These are phyloP conservation scores for Solanum infundibuliforme DNA, from an alignment of 257 asterid species.

Conservation along the genomic window DNA sequence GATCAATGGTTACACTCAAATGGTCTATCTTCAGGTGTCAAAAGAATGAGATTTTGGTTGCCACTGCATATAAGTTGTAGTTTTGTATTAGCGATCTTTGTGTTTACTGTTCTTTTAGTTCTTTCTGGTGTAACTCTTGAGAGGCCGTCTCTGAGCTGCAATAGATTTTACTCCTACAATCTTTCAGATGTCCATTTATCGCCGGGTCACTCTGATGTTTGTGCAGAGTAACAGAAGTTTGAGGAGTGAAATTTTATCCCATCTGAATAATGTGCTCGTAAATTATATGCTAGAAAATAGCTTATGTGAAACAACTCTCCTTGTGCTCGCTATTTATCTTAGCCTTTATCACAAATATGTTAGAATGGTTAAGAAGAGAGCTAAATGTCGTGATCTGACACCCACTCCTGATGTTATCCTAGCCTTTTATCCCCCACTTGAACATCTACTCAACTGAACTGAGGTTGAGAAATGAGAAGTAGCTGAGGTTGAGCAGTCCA, in stretches of 20 bases:
- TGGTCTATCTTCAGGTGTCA: conserved; percentile 83
- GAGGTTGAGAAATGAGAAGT: background rate
- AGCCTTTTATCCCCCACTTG: background rate
- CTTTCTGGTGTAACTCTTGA: background rate
- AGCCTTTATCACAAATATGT: background rate
- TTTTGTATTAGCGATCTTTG: background rate
- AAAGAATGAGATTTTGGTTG: conserved; percentile 13
- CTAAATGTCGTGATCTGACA: background rate
- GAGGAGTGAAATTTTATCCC: background rate
- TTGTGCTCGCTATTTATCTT: background rate
- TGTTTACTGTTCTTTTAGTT: background rate
- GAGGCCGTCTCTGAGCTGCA: background rate
- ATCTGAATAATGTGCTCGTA: background rate
- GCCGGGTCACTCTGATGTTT: background rate
- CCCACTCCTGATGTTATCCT: background rate
- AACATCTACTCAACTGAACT: background rate
- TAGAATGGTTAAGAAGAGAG: background rate
- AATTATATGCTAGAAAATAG: background rate
- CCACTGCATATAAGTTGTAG: background rate
- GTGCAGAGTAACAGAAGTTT: background rate
- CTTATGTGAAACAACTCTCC: background rate
- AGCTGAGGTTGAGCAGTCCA: background rate
- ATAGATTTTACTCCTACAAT: background rate
- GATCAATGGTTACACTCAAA: conserved; percentile 89
- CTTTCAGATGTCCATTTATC: background rate